Evolutionary conservation across 129 eudicot genomes (phyloP), one percentile per base, ranked within the genome.

Genomic region (Chrysanthemum seticuspe): DNA sequence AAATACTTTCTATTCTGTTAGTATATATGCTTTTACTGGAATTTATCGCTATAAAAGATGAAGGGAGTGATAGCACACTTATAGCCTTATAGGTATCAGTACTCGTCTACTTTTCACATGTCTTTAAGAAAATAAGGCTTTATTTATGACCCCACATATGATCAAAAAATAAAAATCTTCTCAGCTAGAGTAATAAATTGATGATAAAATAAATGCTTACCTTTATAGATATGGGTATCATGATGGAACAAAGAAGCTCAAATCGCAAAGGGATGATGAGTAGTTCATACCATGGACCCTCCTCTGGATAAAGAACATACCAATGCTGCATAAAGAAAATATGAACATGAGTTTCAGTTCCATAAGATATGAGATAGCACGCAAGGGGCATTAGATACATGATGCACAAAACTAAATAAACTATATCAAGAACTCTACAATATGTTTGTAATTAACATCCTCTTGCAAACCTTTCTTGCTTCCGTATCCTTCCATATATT

Each of bases 201-300:
- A 66, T 49, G 47, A 40, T 23, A 55, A 49, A 69, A 27, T 55
- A 54, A 73, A 61, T 34, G 25, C 15, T 76, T 74, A 94, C 99
- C 99, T 94, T 94, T 73, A 94, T 88, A 48, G 97, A 90, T 76
- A 94, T 94, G 49, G 99, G 99, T 81, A 94, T 94, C 99, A 94
- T 94, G 82, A 94, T 90, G 81, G 99, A 94, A 79, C 97, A 94
- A 63, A 94, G 99, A 70, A 94, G 91, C 83, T 94, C 97, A 90
- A 94, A 94, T 52, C 99, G 89, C 51, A 94, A 78, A 67, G 99
- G 99, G 65, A 94, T 94, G 63, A 94, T 75, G 77, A 94, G 86
- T 52, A 94, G 80, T 76, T 94, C 97, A 72, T 90, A 94, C 99
- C 99, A 94, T 36, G 99, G 97, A 44, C 89, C 96, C 74, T 86